A percentile compares a stretch with the other conserved stretches of the same genome.
Evolutionary conservation across 148 eudicot genomes (phyloP).

Genomic region (Cornus florida): DNA sequence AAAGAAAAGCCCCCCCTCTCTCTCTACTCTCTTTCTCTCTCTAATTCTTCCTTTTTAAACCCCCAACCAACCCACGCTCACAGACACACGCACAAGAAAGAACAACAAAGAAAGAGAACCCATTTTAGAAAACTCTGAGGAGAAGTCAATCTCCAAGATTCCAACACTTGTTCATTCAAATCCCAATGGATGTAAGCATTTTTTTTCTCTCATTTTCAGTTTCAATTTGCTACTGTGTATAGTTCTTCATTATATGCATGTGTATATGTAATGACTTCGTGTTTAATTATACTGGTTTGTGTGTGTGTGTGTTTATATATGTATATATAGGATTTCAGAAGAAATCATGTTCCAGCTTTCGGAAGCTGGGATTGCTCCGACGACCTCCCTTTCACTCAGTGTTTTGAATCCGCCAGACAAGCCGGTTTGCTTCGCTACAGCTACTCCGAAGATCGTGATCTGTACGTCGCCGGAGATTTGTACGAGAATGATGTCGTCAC

Average conservation of each 20-base stretch:
- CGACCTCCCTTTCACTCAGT: slow-evolving; percentile 58
- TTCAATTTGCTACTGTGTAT: background rate
- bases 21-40: too few relatives aligned
- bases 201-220: background rate
- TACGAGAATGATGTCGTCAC: slow-evolving; percentile 72
- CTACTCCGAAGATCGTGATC: slow-evolving; percentile 56
- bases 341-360: slow-evolving; percentile 77
- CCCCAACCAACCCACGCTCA: background rate
- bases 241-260: background rate
- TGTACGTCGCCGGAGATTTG: slow-evolving; percentile 85
- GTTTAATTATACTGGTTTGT: background rate
- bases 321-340: slow-evolving; percentile 29
- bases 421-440: slow-evolving; percentile 29
- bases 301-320: background rate
- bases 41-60: background rate
- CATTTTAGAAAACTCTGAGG: background rate
- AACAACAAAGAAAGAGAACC: background rate
- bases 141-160: background rate
- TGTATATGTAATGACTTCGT: background rate
- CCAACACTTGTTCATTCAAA: background rate
- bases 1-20: background rate
- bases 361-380: slow-evolving; percentile 82
- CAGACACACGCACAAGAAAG: background rate
- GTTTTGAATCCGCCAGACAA: slow-evolving; percentile 73
- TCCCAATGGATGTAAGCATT: slow-evolving; percentile 17